A percentile compares a stretch with the other conserved stretches of the same genome.
phyloP scores from a whole-genome alignment of 208 protist species.

The Histomonas meleagridis region DNA sequence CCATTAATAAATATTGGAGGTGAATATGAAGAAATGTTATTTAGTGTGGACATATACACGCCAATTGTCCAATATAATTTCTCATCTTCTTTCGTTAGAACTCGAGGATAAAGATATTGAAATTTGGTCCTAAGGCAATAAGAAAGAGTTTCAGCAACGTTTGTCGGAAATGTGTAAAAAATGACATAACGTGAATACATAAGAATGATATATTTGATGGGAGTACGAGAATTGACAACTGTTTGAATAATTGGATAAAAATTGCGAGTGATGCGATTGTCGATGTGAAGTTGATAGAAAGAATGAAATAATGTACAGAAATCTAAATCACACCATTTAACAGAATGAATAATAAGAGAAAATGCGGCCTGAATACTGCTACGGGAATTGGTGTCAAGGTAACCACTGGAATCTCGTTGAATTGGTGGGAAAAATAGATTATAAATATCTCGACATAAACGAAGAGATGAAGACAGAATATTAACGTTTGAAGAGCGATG shows the following conservation, averaged over 20 bases:
- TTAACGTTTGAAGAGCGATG: not conserved
- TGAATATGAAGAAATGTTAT: not conserved
- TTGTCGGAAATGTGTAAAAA: not conserved
- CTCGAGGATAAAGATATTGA: not conserved
- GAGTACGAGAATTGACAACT: not conserved
- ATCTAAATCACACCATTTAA: not conserved
- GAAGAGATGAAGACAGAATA: not conserved
- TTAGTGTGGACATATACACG: not conserved
- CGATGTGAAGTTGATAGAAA: not conserved
- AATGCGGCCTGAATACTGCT: not conserved
- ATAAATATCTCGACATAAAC: not conserved
- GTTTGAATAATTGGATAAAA: not conserved
- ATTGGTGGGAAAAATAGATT: not conserved
- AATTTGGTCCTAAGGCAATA: not conserved
- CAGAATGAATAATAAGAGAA: not conserved
- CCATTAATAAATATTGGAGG: not conserved
- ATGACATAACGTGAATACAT: not conserved
- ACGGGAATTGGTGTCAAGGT: not conserved
- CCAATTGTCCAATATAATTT: slow-evolving; percentile 9
- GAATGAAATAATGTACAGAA: slow-evolving; percentile 24
- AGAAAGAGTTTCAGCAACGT: not conserved
- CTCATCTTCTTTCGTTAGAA: slow-evolving; percentile 23
- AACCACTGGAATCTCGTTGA: not conserved
- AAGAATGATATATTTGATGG: not conserved
- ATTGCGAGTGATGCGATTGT: not conserved